These are phyloP conservation scores for Pythium aristosporum DNA, from an alignment of 352 stramenopile species.

Conservation along the genomic window DNA sequence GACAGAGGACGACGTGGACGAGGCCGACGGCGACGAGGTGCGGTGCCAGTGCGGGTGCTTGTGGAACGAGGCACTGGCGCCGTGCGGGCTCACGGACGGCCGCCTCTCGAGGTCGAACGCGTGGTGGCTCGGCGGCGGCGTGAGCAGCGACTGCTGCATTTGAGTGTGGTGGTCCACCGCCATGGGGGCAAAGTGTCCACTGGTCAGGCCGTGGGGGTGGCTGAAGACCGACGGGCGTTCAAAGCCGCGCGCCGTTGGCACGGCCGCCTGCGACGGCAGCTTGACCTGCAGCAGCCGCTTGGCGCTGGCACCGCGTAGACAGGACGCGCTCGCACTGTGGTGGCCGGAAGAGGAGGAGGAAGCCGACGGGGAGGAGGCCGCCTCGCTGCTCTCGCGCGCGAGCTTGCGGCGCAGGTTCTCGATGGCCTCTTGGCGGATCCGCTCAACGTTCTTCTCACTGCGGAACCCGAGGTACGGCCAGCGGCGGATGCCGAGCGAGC, in stretches of 20 bases:
- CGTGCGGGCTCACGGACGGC: constrained; percentile 22
- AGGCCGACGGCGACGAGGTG: neutral
- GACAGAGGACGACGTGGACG: neutral
- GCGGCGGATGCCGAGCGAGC: constrained; percentile 69
- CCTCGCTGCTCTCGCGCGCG: constrained; percentile 41
- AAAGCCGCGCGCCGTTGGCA: constrained; percentile 1
- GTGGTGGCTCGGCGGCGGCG: constrained; percentile 36
- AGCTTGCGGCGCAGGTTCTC: constrained; percentile 76
- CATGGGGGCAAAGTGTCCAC: neutral
- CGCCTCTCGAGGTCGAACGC: constrained; percentile 51
- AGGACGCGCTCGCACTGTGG: constrained; percentile 43
- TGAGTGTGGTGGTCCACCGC: constrained; percentile 8
- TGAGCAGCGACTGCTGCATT: constrained; percentile 48
- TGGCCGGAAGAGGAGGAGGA: neutral
- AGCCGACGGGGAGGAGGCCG: neutral
- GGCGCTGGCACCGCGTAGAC: constrained; percentile 61
- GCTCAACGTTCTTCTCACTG: constrained; percentile 78
- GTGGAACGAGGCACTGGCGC: constrained; percentile 5
- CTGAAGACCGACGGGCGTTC: constrained; percentile 4
- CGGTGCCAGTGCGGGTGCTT: constrained; percentile 9
- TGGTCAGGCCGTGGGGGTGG: neutral
- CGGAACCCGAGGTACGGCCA: constrained; percentile 82
- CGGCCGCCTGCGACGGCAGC: constrained; percentile 25
- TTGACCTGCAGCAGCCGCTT: constrained; percentile 75
- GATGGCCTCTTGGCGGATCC: constrained; percentile 73